These are phyloP conservation scores for Rhizopus stolonifer DNA, from an alignment of 371 early-diverging fungal species.

Conservation along the genomic window DNA sequence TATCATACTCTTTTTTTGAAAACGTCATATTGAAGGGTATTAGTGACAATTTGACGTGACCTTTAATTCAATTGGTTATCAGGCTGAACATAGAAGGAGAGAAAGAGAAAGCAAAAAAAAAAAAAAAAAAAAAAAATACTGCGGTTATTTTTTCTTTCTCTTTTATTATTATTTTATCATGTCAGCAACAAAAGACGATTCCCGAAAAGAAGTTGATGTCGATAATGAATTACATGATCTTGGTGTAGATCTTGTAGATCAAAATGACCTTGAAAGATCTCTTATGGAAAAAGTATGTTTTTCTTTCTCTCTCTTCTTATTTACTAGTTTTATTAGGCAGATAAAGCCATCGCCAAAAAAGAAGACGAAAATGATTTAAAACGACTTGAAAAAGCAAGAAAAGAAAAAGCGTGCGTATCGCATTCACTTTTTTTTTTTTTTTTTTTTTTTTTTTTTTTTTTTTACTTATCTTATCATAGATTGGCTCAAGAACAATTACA, in stretches of 20 bases:
- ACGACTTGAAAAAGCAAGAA: conserved; percentile 50
- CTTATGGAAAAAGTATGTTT: conserved; percentile 59
- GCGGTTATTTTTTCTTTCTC: not conserved
- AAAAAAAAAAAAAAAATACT: not conserved
- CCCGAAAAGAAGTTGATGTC: not conserved
- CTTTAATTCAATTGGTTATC: not conserved
- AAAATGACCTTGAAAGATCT: conserved; percentile 58
- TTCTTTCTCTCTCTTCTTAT: not conserved
- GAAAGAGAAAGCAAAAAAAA: not conserved
- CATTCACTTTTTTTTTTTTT: conserved; percentile 17
- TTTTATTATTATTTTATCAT: not conserved
- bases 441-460: conserved; percentile 11
- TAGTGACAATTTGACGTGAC: not conserved
- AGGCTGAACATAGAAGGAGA: not conserved
- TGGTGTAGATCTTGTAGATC: conserved; percentile 65
- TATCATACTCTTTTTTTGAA: too few relatives aligned
- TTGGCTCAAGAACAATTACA: conserved; percentile 34
- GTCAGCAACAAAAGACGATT: not conserved
- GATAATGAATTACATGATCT: conserved; percentile 27
- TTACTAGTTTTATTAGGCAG: conserved; percentile 43
- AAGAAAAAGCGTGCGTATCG: conserved; percentile 46
- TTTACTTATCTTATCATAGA: conserved; percentile 11
- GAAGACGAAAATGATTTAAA: conserved; percentile 57
- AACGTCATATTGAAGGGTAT: too few relatives aligned
- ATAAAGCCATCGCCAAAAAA: conserved; percentile 56